Percentiles rank a stretch among this genome's conserved stretches.
Evolutionary conservation across 2,329 filamentous ascomycete genomes (phyloP).

Genomic region (Trichoderma sp.): DNA sequence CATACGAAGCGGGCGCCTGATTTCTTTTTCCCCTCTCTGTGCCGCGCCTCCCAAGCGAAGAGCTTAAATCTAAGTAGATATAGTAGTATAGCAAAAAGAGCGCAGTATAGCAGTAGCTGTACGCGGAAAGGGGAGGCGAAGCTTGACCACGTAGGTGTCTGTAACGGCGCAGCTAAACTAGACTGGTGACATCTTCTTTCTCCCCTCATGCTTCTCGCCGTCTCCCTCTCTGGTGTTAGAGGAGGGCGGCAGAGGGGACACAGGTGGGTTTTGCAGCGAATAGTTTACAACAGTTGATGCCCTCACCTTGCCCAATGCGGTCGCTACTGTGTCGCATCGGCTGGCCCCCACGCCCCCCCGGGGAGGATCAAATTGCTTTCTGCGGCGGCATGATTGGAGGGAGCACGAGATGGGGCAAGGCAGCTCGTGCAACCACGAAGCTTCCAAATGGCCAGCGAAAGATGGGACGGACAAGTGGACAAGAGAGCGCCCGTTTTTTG

Average conservation of each 20-base stretch:
- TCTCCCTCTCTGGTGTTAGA: not conserved
- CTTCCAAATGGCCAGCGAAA: conserved; percentile 12
- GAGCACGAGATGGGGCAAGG: not conserved
- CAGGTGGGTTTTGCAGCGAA: not conserved
- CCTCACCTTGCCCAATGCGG: conserved; percentile 20
- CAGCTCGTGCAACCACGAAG: not conserved
- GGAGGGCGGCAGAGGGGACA: conserved; percentile 12
- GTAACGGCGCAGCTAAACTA: conserved; percentile 12
- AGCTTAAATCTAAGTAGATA: not conserved
- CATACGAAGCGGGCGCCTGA: conserved; percentile 8
- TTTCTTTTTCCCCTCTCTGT: not conserved
- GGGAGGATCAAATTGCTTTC: conserved; percentile 14
- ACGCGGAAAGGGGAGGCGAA: conserved; percentile 2
- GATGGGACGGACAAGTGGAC: conserved; percentile 19
- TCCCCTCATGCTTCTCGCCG: not conserved
- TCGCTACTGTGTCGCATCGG: conserved; percentile 23
- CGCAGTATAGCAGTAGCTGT: not conserved
- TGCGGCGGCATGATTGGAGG: conserved; percentile 13
- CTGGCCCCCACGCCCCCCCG: conserved; percentile 18
- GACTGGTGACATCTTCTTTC: conserved; percentile 22
- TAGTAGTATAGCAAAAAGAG: not conserved
- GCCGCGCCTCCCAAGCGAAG: conserved; percentile 20
- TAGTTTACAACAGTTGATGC: conserved; percentile 1
- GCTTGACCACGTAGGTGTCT: not conserved
- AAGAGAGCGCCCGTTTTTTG: conserved; percentile 13